These are phyloP conservation scores for Ganoderma lucidum DNA, from an alignment of 1,284 basidiomycete species.

Conservation along the genomic window DNA sequence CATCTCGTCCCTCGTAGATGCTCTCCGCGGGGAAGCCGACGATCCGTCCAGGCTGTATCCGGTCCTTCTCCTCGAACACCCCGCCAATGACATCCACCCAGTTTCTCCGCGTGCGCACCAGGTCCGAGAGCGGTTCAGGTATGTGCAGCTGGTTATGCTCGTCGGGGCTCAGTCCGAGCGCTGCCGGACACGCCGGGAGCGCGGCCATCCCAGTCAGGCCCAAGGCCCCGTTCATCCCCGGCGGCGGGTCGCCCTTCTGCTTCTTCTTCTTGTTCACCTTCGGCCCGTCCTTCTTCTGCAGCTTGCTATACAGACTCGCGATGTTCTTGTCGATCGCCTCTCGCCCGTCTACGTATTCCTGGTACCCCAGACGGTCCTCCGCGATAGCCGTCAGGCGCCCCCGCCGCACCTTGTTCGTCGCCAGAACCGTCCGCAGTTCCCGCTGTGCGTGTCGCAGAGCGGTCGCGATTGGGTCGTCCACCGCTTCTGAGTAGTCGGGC, in stretches of 20 bases:
- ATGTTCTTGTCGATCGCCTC: conserved; percentile 89
- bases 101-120: conserved; percentile 73
- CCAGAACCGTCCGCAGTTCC: too few species aligned
- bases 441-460: too few species aligned
- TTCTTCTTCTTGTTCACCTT: conserved; percentile 77
- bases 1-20: conserved; percentile 79
- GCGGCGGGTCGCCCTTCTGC: conserved; percentile 57
- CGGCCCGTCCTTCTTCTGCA: conserved; percentile 78
- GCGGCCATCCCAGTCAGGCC: conserved; percentile 31
- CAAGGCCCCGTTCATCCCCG: conserved; percentile 44
- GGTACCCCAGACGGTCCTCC: too few species aligned
- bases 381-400: too few species aligned
- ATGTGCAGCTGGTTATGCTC: conserved; percentile 72
- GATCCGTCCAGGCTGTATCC: conserved; percentile 68
- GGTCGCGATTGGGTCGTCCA: too few species aligned
- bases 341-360: too few species aligned
- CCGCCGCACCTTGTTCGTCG: too few species aligned
- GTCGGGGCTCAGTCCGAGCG: conserved; percentile 71
- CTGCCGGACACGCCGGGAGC: conserved; percentile 63
- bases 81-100: conserved; percentile 79
- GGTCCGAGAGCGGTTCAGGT: conserved; percentile 73
- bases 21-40: conserved; percentile 79
- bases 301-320: conserved; percentile 69
- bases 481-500: too few species aligned
- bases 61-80: conserved; percentile 73